A percentile compares a stretch with the other conserved stretches of the same genome.
Evolutionary conservation across 495 filamentous ascomycete genomes (phyloP).

Genomic region (Parmelia sp.): DNA sequence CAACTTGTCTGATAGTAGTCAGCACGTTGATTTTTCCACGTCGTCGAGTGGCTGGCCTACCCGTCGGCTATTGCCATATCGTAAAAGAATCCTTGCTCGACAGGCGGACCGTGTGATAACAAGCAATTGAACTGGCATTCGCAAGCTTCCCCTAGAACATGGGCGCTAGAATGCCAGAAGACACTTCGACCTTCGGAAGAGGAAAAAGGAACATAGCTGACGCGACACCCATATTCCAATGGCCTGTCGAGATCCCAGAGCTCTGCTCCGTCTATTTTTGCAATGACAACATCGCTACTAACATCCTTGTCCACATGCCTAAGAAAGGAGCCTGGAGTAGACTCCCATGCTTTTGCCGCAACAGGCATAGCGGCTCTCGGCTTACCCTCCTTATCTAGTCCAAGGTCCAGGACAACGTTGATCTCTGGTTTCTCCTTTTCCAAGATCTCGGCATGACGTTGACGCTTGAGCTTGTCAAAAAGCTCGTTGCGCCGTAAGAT

Average conservation of each 20-base stretch:
- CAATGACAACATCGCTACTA: conserved; percentile 57
- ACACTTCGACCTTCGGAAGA: conserved; percentile 76
- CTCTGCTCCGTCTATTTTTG: conserved; percentile 68
- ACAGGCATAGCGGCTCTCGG: conserved; percentile 33
- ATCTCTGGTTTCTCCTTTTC: conserved; percentile 43
- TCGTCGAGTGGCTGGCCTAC: conserved; percentile 29
- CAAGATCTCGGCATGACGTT: conserved; percentile 65
- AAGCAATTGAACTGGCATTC: conserved; percentile 86
- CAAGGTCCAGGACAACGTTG: conserved; percentile 45
- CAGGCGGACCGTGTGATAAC: conserved; percentile 87
- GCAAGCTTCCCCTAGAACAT: conserved; percentile 87
- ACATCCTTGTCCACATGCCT: conserved; percentile 48
- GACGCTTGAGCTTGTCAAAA: conserved; percentile 81
- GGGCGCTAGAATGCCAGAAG: conserved; percentile 91
- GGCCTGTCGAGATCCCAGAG: conserved; percentile 92
- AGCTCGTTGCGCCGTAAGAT: conserved; percentile 75
- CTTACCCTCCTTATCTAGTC: conserved; percentile 36
- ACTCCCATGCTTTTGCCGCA: conserved; percentile 47
- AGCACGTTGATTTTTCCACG: background rate
- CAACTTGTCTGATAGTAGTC: conserved; percentile 44
- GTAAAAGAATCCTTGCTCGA: conserved; percentile 94
- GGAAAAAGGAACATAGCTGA: conserved; percentile 78
- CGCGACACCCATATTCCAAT: conserved; percentile 69
- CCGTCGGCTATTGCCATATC: conserved; percentile 83
- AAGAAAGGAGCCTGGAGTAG: conserved; percentile 48